These are phyloP conservation scores for Gossypium raimondii DNA, from an alignment of 345 rosid genomes.

Conservation along the genomic window DNA sequence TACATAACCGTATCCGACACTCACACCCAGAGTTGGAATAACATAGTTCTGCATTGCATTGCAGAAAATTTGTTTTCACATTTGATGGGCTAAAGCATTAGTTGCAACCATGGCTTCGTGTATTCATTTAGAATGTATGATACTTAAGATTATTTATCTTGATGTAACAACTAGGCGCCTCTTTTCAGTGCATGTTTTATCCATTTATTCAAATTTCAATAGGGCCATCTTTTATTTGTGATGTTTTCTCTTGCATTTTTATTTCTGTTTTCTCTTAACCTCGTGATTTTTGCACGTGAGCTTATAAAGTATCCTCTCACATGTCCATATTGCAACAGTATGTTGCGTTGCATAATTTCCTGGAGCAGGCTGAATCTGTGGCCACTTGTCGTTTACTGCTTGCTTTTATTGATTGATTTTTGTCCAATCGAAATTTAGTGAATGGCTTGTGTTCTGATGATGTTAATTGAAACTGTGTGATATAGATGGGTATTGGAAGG, in stretches of 20 bases:
- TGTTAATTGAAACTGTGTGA: conserved; percentile 4
- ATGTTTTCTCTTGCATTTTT: not conserved
- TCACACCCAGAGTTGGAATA: no score
- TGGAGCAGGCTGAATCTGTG: not conserved
- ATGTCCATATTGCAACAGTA: not conserved
- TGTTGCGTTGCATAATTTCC: not conserved
- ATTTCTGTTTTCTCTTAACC: not conserved
- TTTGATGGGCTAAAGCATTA: not conserved
- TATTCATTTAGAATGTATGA: not conserved
- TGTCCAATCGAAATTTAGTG: not conserved
- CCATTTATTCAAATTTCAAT: not conserved
- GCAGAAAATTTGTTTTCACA: not conserved
- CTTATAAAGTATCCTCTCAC: not conserved
- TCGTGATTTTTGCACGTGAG: not conserved
- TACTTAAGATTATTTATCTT: not conserved
- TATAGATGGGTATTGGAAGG: conserved; percentile 81
- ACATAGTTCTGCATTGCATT: not conserved
- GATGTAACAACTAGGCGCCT: not conserved
- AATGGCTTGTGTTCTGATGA: not conserved
- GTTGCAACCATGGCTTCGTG: not conserved
- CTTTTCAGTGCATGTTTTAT: not conserved
- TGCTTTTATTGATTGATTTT: conserved; percentile 1
- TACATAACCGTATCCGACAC: no score
- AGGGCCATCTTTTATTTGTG: not conserved
- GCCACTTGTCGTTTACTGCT: not conserved